phyloP scores from a whole-genome alignment of 2,329 filamentous ascomycete species.

The Xylaria sp. region DNA sequence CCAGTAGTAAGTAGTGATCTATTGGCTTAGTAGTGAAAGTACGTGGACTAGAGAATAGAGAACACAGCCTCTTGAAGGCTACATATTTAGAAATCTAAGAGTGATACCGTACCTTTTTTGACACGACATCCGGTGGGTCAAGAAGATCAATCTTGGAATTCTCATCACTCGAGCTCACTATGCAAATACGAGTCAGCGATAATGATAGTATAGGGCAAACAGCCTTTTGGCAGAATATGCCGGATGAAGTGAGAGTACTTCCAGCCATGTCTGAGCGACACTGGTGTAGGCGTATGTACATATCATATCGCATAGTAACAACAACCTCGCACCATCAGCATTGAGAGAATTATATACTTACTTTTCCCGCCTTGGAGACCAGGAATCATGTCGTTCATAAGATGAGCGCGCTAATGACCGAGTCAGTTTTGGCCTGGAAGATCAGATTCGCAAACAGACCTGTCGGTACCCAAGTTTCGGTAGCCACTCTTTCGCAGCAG shows the following conservation, averaged over 20 bases:
- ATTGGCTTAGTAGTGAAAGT: neutral
- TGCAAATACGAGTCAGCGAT: slow-evolving; percentile 7
- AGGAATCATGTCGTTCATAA: slow-evolving; percentile 90
- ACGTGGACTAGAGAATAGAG: neutral
- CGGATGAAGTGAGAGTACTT: too few relatives aligned
- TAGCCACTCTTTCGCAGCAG: slow-evolving; percentile 83
- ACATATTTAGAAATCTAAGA: neutral
- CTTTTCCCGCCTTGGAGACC: slow-evolving; percentile 84
- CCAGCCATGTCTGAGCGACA: too few relatives aligned
- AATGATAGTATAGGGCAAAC: too few relatives aligned
- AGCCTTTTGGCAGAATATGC: too few relatives aligned
- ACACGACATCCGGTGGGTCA: slow-evolving; percentile 77
- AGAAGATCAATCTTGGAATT: slow-evolving; percentile 86
- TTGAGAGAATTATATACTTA: slow-evolving; percentile 10
- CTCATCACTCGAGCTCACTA: slow-evolving; percentile 73
- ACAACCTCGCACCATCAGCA: neutral
- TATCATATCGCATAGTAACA: neutral
- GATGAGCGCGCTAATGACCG: slow-evolving; percentile 61
- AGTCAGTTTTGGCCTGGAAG: slow-evolving; percentile 1
- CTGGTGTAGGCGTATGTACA: too few relatives aligned
- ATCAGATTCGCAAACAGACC: slow-evolving; percentile 27
- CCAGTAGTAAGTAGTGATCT: slow-evolving; percentile 1
- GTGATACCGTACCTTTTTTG: slow-evolving; percentile 66
- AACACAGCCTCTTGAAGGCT: too few relatives aligned
- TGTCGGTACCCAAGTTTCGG: slow-evolving; percentile 85